phyloP scores from a whole-genome alignment of 352 stramenopile genomes.

The Phytopythium vexans region DNA sequence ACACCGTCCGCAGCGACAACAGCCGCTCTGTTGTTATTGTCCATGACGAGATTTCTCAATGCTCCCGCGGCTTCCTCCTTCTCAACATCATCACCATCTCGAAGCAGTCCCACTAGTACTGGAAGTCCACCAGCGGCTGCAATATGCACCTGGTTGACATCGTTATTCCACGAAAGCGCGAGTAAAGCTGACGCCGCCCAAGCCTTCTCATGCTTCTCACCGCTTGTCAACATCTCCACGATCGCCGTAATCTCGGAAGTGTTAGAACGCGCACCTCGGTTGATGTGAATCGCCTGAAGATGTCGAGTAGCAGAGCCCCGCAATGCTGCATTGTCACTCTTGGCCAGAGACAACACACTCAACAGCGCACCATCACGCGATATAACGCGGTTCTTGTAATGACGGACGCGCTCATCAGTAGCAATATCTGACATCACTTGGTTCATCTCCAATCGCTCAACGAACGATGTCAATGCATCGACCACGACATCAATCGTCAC shows the following conservation, averaged over 20 bases:
- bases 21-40: too few species aligned
- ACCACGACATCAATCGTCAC: slow-evolving; percentile 27
- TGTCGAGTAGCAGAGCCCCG: background rate
- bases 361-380: background rate
- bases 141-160: background rate
- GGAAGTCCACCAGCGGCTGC: background rate
- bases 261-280: background rate
- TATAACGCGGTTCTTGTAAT: slow-evolving; percentile 1
- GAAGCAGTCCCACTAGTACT: background rate
- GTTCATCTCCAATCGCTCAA: slow-evolving; percentile 4
- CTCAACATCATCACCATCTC: too few species aligned
- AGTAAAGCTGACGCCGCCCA: background rate
- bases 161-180: background rate
- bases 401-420: background rate
- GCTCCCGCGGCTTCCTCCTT: too few species aligned
- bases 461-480: slow-evolving; percentile 17
- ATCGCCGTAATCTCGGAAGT: background rate
- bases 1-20: too few species aligned
- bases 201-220: background rate
- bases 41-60: too few species aligned
- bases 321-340: background rate
- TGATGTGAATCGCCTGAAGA: background rate
- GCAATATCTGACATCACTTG: background rate
- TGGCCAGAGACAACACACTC: background rate
- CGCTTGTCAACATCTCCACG: background rate